These are phyloP conservation scores for Rhizopus microsporus DNA, from an alignment of 371 early-diverging fungal genomes.

Conservation along the genomic window DNA sequence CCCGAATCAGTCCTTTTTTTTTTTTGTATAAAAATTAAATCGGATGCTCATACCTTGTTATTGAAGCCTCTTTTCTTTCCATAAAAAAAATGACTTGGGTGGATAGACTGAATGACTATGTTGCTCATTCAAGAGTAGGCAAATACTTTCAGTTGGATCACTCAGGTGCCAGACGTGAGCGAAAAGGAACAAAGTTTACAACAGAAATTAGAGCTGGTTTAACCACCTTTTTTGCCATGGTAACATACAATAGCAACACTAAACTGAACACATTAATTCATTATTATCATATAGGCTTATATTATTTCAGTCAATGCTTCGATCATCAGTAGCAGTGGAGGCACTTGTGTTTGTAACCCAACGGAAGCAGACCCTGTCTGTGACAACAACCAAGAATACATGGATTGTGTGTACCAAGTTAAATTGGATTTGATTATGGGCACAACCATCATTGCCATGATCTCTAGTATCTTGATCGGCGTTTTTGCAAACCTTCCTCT, in stretches of 20 bases:
- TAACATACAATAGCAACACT: background rate
- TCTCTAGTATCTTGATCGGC: slow-evolving; percentile 70
- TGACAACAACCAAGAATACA: slow-evolving; percentile 53
- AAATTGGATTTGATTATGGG: slow-evolving; percentile 73
- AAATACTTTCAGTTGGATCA: slow-evolving; percentile 68
- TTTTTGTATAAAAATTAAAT: background rate
- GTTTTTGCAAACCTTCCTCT: slow-evolving; percentile 75
- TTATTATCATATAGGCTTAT: slow-evolving; percentile 19
- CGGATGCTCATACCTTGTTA: background rate
- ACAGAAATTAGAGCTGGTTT: slow-evolving; percentile 75
- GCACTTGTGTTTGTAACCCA: slow-evolving; percentile 66
- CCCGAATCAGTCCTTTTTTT: slow-evolving; percentile 3
- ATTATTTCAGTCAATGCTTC: slow-evolving; percentile 66
- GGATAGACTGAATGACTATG: slow-evolving; percentile 51
- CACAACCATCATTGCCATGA: slow-evolving; percentile 67
- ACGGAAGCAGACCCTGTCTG: slow-evolving; percentile 50
- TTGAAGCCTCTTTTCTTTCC: background rate
- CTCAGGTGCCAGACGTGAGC: slow-evolving; percentile 54
- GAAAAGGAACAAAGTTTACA: slow-evolving; percentile 60
- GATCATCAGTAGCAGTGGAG: slow-evolving; percentile 76
- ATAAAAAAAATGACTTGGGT: slow-evolving; percentile 20
- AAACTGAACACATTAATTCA: background rate
- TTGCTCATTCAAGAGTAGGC: slow-evolving; percentile 58
- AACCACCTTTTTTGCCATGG: slow-evolving; percentile 44
- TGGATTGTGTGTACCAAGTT: slow-evolving; percentile 60